Evolutionary conservation across 352 stramenopile species (phyloP).

Genomic region (Aphanomyces euteiches): DNA sequence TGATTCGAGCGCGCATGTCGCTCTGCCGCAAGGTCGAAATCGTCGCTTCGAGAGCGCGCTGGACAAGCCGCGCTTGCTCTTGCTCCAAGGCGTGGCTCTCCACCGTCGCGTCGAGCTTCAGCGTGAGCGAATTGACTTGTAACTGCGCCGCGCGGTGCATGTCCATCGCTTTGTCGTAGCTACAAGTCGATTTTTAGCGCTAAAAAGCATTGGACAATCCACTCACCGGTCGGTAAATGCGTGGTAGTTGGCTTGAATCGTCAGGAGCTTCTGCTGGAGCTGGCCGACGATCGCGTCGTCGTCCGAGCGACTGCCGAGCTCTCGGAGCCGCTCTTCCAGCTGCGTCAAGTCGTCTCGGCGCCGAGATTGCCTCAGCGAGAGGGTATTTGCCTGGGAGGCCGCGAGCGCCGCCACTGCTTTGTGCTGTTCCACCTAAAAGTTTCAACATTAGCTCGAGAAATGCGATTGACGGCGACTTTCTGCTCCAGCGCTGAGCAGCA

Average conservation of each 20-base stretch:
- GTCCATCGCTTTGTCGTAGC: constrained; percentile 56
- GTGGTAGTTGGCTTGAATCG: constrained; percentile 83
- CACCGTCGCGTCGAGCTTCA: constrained; percentile 53
- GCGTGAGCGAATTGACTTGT: constrained; percentile 38
- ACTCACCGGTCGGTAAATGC: constrained; percentile 45
- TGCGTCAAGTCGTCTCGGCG: constrained; percentile 50
- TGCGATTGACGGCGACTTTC: constrained; percentile 30
- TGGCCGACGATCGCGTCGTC: constrained; percentile 88
- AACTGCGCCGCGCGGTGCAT: constrained; percentile 51
- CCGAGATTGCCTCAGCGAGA: constrained; percentile 43
- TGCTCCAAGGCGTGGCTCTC: constrained; percentile 45
- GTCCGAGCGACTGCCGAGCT: constrained; percentile 76
- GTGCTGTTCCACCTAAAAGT: constrained; percentile 30
- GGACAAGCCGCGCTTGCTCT: constrained; percentile 33
- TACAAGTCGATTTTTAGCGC: constrained; percentile 19
- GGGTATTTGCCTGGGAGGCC: constrained; percentile 55
- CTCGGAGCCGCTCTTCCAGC: constrained; percentile 55
- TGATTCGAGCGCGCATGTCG: constrained; percentile 55
- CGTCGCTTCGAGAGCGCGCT: constrained; percentile 47
- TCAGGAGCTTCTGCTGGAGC: constrained; percentile 86
- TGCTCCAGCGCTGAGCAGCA: constrained; percentile 62
- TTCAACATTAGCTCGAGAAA: neutral
- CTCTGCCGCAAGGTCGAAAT: constrained; percentile 53
- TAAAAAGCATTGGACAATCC: neutral
- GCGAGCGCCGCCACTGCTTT: constrained; percentile 62